These are phyloP conservation scores for Plantago coronopus DNA, from an alignment of 305 asterid genomes.

Conservation along the genomic window DNA sequence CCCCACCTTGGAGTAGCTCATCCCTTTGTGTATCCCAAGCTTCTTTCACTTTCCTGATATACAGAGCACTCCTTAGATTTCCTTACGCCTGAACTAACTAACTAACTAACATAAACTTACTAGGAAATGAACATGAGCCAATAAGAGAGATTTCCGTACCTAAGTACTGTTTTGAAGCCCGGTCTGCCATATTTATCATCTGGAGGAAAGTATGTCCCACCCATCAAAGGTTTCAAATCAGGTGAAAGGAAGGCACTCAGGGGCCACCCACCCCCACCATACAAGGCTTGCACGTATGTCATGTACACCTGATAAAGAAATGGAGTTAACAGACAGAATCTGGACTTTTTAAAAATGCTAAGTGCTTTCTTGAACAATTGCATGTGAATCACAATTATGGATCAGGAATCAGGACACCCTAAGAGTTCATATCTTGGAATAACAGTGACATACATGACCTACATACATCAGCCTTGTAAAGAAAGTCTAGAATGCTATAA, in stretches of 20 bases:
- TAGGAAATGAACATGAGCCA: conserved; percentile 4
- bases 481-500: too few relatives aligned
- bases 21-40: conserved; percentile 83
- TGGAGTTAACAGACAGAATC: not conserved
- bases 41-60: conserved; percentile 79
- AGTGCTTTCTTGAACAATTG: not conserved
- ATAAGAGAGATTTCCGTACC: conserved; percentile 38
- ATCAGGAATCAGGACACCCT: not conserved
- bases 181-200: conserved; percentile 91
- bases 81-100: not conserved
- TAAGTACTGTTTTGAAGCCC: conserved; percentile 82
- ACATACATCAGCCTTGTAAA: too few relatives aligned
- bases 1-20: conserved; percentile 59
- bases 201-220: conserved; percentile 97
- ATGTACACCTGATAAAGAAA: conserved; percentile 66
- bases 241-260: conserved; percentile 86
- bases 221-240: conserved; percentile 90
- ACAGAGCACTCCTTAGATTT: conserved; percentile 9
- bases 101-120: not conserved
- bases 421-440: too few relatives aligned
- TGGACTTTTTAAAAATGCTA: not conserved
- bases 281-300: conserved; percentile 90
- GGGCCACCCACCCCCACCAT: conserved; percentile 99
- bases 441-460: too few relatives aligned
- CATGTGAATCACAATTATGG: not conserved